Evolutionary conservation across 129 eudicot genomes (phyloP).

Genomic region (Lactuca saligna): DNA sequence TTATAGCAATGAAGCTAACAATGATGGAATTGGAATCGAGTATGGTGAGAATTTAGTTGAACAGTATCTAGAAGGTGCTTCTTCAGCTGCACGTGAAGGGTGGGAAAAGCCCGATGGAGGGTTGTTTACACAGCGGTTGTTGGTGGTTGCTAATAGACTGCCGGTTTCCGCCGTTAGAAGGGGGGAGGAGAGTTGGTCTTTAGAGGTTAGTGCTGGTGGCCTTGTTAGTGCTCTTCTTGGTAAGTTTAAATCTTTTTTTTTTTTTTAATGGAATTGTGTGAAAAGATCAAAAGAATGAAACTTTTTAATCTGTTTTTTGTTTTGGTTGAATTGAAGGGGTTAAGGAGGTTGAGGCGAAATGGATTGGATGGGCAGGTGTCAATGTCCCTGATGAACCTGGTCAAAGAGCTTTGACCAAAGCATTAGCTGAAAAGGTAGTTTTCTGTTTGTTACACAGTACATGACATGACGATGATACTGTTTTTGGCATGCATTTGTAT

Average conservation of each 20-base stretch:
- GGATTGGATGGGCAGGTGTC: slow-evolving; percentile 99
- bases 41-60: slow-evolving; percentile 44
- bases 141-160: slow-evolving; percentile 91
- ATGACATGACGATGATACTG: not conserved
- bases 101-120: slow-evolving; percentile 69
- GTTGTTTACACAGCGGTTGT: slow-evolving; percentile 63
- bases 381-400: slow-evolving; percentile 97
- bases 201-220: slow-evolving; percentile 93
- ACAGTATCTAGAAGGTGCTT: slow-evolving; percentile 59
- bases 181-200: slow-evolving; percentile 84
- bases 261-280: not conserved
- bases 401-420: slow-evolving; percentile 74
- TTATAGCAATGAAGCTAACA: slow-evolving; percentile 36
- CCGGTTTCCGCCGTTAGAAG: slow-evolving; percentile 86
- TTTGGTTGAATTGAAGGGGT: slow-evolving; percentile 54
- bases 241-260: slow-evolving; percentile 26
- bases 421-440: slow-evolving; percentile 84
- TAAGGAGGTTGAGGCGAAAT: slow-evolving; percentile 94
- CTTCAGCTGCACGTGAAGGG: slow-evolving; percentile 55
- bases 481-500: too few relatives aligned
- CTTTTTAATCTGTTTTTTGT: not conserved
- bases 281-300: not conserved
- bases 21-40: slow-evolving; percentile 35
- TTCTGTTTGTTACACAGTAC: not conserved
- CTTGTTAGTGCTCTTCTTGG: slow-evolving; percentile 92